Evolutionary conservation across 73 alveolate species (phyloP), one percentile per base, ranked within the genome.

Genomic region (Uronychia binucleata): DNA sequence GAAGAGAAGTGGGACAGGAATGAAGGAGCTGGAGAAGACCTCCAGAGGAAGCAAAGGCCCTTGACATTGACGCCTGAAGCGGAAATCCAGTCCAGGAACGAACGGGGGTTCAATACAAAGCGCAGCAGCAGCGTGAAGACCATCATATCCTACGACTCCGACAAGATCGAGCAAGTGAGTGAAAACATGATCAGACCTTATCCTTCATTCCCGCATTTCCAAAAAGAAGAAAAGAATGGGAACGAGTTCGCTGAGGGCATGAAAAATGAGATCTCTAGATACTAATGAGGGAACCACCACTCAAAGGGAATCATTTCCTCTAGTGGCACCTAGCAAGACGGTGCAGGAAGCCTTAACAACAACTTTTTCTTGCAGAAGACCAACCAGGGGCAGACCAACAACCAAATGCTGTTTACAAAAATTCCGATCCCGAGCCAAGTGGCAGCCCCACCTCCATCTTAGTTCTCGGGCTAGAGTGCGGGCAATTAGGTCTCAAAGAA

Each of bases 31-130:
- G n/a, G n/a, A n/a, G n/a, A n/a, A n/a, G n/a, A n/a, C n/a, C n/a
- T n/a, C n/a, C n/a, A n/a, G n/a, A n/a, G n/a, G n/a, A n/a, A n/a
- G n/a, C n/a, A n/a, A n/a, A n/a, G n/a, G n/a, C n/a, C n/a, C n/a
- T n/a, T n/a, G n/a, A n/a, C 67, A 46, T 46, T 46, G 67, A 46
- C 67, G 5, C 67, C 67, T 46, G 67, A 46, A 46, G 67, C 67
- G 19, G 67, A 46, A 19, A 11, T 19, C 19, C 67, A 46, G 19
- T 46, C 67, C 5, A 46, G 67, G 19, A 46, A 46, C 19, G 67
- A 46, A 46, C 5, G 67, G 67, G 67, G 67, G n/a, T 46, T 46
- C 67, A 46, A 46, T 19, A 46, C 67, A 46, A 46, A 46, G 67
- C 5, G 67, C 5, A 46, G 67, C 67, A 46, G 67, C 19, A 46